These are phyloP conservation scores for Mortierella claussenii DNA, from an alignment of 192 early-diverging fungal species.

Conservation along the genomic window DNA sequence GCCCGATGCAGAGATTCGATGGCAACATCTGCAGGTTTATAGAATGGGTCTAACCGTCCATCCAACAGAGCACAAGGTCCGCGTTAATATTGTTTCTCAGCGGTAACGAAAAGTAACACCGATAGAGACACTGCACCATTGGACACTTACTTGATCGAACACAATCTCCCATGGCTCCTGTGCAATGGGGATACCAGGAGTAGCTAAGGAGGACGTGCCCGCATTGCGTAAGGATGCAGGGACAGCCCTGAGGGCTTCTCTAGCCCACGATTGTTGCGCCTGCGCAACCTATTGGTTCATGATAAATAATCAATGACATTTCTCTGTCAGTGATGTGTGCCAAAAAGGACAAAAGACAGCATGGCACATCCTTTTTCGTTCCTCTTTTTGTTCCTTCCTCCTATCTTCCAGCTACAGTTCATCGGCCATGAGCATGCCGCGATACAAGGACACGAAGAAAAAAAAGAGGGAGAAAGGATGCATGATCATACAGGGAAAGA, in stretches of 20 bases:
- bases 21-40: conserved; percentile 15
- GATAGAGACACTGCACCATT: no score
- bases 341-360: no score
- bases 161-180: no score
- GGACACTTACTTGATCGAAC: no score
- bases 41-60: conserved; percentile 7
- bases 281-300: conserved; percentile 12
- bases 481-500: background rate
- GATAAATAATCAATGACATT: no score
- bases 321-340: no score
- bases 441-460: background rate
- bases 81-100: no score
- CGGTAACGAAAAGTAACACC: no score
- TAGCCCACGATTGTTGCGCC: conserved; percentile 30
- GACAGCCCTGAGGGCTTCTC: conserved; percentile 19
- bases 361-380: background rate
- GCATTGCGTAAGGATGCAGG: background rate
- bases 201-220: background rate
- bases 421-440: no score
- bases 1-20: conserved; percentile 20
- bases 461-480: conserved; percentile 4
- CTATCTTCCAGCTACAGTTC: no score
- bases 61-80: no score
- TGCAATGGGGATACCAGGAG: background rate
- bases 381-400: background rate